Evolutionary conservation across 2,329 filamentous ascomycete genomes (phyloP).

Genomic region (Sarocladiaceae sp.): DNA sequence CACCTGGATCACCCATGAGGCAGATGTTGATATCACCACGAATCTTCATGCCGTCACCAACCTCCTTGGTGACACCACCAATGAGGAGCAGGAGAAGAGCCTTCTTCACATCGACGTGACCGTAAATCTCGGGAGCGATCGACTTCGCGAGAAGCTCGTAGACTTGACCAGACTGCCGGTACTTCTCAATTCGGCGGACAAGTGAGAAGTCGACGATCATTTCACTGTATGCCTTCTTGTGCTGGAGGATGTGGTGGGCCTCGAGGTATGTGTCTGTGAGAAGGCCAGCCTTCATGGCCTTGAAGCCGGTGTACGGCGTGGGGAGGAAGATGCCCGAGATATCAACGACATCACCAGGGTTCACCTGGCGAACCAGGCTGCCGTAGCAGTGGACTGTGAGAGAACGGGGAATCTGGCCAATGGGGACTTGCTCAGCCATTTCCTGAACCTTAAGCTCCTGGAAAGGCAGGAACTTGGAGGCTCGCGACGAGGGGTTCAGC

Average conservation of each 20-base stretch:
- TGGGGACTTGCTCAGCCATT: slow-evolving; percentile 97
- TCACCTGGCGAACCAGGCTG: slow-evolving; percentile 78
- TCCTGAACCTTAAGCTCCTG: slow-evolving; percentile 99
- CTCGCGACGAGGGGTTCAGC: slow-evolving; percentile 88
- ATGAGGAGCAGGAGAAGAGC: slow-evolving; percentile 92
- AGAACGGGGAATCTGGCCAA: slow-evolving; percentile 92
- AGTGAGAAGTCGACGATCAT: slow-evolving; percentile 79
- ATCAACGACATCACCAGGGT: slow-evolving; percentile 91
- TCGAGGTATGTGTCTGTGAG: slow-evolving; percentile 96
- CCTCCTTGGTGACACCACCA: slow-evolving; percentile 92
- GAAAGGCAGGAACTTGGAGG: slow-evolving; percentile 95
- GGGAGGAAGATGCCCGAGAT: slow-evolving; percentile 94
- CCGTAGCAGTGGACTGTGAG: slow-evolving; percentile 89
- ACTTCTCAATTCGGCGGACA: slow-evolving; percentile 78
- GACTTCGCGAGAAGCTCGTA: slow-evolving; percentile 95
- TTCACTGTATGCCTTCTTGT: slow-evolving; percentile 97
- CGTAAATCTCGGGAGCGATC: slow-evolving; percentile 95
- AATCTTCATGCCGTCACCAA: slow-evolving; percentile 98
- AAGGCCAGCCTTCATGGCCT: slow-evolving; percentile 93
- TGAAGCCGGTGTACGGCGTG: slow-evolving; percentile 97
- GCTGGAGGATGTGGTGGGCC: slow-evolving; percentile 87
- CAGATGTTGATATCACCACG: slow-evolving; percentile 99
- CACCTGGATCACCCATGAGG: slow-evolving; percentile 98
- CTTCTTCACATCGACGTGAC: slow-evolving; percentile 96
- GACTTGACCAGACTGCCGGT: slow-evolving; percentile 80